Base-by-base conservation (phyloP, 805 yeast genomes). In the Pichia scutulata region DNA sequence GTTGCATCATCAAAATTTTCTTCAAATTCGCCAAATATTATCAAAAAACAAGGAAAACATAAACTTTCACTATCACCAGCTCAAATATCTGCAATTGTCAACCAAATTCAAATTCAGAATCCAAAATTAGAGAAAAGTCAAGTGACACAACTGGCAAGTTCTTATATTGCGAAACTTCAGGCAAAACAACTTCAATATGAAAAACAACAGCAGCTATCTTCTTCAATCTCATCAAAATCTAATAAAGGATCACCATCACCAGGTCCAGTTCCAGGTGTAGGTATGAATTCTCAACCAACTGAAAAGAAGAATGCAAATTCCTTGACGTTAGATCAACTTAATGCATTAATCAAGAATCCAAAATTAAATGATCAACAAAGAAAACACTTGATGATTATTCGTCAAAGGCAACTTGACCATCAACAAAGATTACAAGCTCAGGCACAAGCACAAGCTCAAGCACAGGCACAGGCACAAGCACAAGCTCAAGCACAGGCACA, bases 61-160 rank as follows among this genome's bases (percentile, higher is more conserved):
- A 59, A 63, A 23, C 57, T 67, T 39, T 57, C 55, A 30, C 76
- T 80, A 62, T 76, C 81, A 0, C 79, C 82, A 14, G 77, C 81
- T 1, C 87, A 82, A 57, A 84, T 82, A 4, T 75, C 85, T 10
- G 82, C 85, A 1, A 75, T 82, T 41, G 77, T 82, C 51, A 78
- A 73, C 55, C 80, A 82, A 43, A 82, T 82, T 48, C 86, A 82
- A 60, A 67, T 75, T n/a, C 81, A 81, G 57, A 77, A 82, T 60
- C 89, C 89, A 1, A 75, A 72, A 30, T 66, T 81, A 60, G 70
- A 80, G 12, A 80, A 80, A 53, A 83, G 78, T 50, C 84, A 82
- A 57, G 86, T 82, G 1, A 79, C 84, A 2, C 76, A 78, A 51
- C 70, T 82, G 50, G 87, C 88, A 2, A 84, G 84, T 3, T 73